Conservation (phyloP, 495 filamentous ascomycete genomes). For the Chlorociboria aeruginascens region DNA sequence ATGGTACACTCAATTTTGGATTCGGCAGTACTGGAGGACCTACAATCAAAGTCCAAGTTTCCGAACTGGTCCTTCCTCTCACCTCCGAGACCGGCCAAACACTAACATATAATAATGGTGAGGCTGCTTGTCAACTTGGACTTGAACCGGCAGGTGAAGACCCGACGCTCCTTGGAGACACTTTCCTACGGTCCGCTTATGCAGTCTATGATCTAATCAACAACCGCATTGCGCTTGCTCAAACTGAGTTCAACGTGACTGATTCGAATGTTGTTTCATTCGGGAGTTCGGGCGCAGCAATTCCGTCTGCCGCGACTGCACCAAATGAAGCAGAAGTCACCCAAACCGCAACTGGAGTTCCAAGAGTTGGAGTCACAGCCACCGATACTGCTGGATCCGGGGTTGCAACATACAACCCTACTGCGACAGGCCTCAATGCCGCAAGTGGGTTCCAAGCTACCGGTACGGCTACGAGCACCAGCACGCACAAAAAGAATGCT, state of each 20-base stretch:
- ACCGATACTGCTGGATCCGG: neutral
- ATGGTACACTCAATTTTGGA: constrained; percentile 58
- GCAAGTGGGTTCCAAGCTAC: constrained; percentile 24
- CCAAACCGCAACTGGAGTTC: constrained; percentile 18
- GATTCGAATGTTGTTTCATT: constrained; percentile 40
- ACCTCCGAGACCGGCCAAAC: constrained; percentile 36
- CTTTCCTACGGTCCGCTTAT: constrained; percentile 86
- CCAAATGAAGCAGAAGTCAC: constrained; percentile 28
- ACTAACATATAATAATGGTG: constrained; percentile 43
- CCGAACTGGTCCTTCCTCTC: constrained; percentile 62
- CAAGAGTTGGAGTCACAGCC: constrained; percentile 3
- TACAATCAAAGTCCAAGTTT: constrained; percentile 59
- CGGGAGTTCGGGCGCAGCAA: constrained; percentile 32
- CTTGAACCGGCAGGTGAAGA: constrained; percentile 53
- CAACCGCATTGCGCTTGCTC: constrained; percentile 76
- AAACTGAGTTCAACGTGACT: constrained; percentile 77
- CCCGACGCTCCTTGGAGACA: constrained; percentile 76
- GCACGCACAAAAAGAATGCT: constrained; percentile 17
- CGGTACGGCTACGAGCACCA: constrained; percentile 17
- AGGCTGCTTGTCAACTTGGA: constrained; percentile 57
- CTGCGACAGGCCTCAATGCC: constrained; percentile 13
- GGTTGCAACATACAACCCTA: constrained; percentile 13
- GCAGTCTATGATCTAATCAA: constrained; percentile 89
- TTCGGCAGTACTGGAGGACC: constrained; percentile 50
- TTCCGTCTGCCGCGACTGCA: constrained; percentile 36